Evolutionary conservation across 192 early-diverging fungal genomes (phyloP).

Genomic region (Mortierella hygrophila): DNA sequence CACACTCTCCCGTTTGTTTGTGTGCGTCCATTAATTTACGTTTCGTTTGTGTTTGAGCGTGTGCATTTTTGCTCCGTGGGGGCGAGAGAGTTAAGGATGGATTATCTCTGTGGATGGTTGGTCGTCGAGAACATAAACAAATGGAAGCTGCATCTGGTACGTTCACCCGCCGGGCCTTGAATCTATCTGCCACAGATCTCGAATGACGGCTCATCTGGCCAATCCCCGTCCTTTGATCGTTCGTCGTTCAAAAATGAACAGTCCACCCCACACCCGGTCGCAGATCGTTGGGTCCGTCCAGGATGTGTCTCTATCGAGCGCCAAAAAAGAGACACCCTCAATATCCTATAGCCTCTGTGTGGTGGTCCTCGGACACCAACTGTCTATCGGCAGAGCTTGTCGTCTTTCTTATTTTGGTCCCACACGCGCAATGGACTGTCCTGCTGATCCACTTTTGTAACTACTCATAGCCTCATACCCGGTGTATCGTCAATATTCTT

Average conservation of each 20-base stretch:
- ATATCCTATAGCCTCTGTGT: background rate
- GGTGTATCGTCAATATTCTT: background rate
- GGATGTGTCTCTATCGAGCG: no score
- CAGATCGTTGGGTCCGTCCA: background rate
- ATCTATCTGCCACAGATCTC: background rate
- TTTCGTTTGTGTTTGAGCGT: no score
- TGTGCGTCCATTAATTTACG: no score
- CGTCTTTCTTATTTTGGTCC: background rate
- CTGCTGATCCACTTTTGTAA: background rate
- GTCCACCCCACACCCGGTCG: background rate
- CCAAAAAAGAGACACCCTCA: background rate
- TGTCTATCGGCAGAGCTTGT: background rate
- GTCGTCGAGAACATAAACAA: slow-evolving; percentile 3
- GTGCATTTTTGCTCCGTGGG: background rate
- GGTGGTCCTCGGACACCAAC: background rate
- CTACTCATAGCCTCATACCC: background rate
- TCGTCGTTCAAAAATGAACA: background rate
- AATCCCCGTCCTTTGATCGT: background rate
- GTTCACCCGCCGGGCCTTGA: background rate
- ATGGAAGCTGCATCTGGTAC: background rate
- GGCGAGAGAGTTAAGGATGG: background rate
- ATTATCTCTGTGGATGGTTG: background rate
- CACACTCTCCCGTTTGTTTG: no score
- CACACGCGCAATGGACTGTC: background rate
- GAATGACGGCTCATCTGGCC: background rate